These are phyloP conservation scores for Blastobotrys niveus DNA, from an alignment of 1,139 yeast species.

Conservation along the genomic window DNA sequence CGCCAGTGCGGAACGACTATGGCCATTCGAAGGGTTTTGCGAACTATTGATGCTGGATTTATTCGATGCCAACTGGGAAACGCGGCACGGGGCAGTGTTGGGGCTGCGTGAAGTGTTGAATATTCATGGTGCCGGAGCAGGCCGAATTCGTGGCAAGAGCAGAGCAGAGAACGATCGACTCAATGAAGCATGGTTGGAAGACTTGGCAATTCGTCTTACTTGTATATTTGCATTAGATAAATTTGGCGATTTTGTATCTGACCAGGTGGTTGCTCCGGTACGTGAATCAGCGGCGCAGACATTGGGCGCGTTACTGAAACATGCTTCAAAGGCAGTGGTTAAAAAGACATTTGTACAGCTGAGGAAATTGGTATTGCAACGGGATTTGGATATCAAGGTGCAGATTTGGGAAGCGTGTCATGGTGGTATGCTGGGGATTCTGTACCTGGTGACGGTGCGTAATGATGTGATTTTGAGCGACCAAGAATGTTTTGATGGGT, in stretches of 20 bases:
- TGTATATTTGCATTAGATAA: constrained; percentile 88
- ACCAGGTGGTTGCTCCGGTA: constrained; percentile 97
- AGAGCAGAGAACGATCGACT: constrained; percentile 55
- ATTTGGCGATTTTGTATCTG: constrained; percentile 96
- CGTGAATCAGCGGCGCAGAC: constrained; percentile 96
- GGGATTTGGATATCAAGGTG: constrained; percentile 39
- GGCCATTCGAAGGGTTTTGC: constrained; percentile 98
- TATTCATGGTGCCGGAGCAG: constrained; percentile 82
- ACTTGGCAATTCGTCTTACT: constrained; percentile 77
- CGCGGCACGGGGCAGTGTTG: constrained; percentile 91
- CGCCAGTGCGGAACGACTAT: constrained; percentile 69
- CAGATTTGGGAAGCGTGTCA: constrained; percentile 95
- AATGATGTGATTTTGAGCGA: constrained; percentile 63
- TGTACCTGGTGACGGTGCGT: constrained; percentile 88
- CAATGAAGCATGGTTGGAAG: constrained; percentile 73
- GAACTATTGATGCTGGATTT: constrained; percentile 75
- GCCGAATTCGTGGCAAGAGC: constrained; percentile 64
- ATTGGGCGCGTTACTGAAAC: constrained; percentile 77
- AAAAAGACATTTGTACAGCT: constrained; percentile 61
- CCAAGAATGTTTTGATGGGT: constrained; percentile 47
- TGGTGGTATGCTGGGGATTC: constrained; percentile 92
- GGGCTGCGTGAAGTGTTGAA: constrained; percentile 85
- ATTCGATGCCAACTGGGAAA: constrained; percentile 87
- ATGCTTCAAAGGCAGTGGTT: constrained; percentile 52
- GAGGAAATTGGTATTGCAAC: constrained; percentile 65